Evolutionary conservation across 2,329 filamentous ascomycete species (phyloP).

Genomic region (Colletotrichum orbiculare): DNA sequence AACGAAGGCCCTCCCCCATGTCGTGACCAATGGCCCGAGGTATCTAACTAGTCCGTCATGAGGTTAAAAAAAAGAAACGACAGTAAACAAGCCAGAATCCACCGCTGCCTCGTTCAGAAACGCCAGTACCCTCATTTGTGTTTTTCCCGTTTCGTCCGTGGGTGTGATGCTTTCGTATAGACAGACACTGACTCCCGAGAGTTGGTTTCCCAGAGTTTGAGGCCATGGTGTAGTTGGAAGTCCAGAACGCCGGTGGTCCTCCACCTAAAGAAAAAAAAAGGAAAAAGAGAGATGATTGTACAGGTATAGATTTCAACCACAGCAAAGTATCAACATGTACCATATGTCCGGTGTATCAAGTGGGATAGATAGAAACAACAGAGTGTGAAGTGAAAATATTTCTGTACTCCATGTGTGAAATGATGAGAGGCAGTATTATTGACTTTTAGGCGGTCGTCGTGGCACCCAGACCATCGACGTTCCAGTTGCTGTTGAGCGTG

Average conservation of each 20-base stretch:
- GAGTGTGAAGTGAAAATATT: constrained; percentile 28
- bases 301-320: background rate
- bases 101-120: constrained; percentile 20
- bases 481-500: constrained; percentile 53
- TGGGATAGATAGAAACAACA: constrained; percentile 20
- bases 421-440: background rate
- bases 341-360: constrained; percentile 12
- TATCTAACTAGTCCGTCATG: constrained; percentile 21
- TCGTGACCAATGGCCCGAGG: constrained; percentile 22
- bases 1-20: constrained; percentile 22
- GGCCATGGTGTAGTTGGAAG: no score
- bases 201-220: background rate
- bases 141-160: constrained; percentile 13
- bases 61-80: background rate
- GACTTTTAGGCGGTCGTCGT: constrained; percentile 16
- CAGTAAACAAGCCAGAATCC: background rate
- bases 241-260: no score
- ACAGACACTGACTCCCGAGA: constrained; percentile 12
- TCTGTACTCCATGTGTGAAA: constrained; percentile 5
- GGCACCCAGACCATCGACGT: constrained; percentile 40
- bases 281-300: constrained; percentile 18
- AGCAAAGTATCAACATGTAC: constrained; percentile 1
- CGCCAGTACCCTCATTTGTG: constrained; percentile 7
- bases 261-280: no score
- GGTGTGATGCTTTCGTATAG: constrained; percentile 2